These are phyloP conservation scores for Ophiognomonia clavigignenti-juglandacearum DNA, from an alignment of 2,329 filamentous ascomycete genomes.

Conservation along the genomic window DNA sequence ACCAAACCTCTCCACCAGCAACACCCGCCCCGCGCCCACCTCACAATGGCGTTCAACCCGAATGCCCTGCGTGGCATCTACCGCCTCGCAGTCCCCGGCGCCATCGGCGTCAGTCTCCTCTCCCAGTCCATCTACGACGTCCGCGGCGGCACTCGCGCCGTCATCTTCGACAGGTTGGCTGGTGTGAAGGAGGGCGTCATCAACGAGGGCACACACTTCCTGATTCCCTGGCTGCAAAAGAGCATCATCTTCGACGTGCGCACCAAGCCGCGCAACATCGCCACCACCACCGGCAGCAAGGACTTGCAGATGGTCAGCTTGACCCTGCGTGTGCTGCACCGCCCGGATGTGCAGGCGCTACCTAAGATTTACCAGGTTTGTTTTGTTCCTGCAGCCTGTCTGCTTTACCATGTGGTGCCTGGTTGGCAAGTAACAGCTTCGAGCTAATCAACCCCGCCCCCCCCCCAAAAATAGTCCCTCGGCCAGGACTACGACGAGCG, in stretches of 20 bases:
- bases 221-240: constrained; percentile 92
- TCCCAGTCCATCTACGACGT: constrained; percentile 94
- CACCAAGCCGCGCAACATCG: constrained; percentile 95
- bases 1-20: neutral
- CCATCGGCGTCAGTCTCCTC: constrained; percentile 61
- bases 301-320: constrained; percentile 99
- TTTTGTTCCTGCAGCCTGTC: too few relatives aligned
- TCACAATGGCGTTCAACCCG: constrained; percentile 40
- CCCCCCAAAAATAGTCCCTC: constrained; percentile 67
- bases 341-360: constrained; percentile 85
- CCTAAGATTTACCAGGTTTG: constrained; percentile 97
- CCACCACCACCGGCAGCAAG: constrained; percentile 96
- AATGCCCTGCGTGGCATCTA: constrained; percentile 39
- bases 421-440: neutral
- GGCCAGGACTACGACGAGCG: constrained; percentile 98
- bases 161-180: constrained; percentile 92
- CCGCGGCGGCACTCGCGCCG: constrained; percentile 85
- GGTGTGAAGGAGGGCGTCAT: constrained; percentile 91
- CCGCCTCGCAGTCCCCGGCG: constrained; percentile 67
- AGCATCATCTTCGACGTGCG: constrained; percentile 95
- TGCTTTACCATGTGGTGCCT: neutral
- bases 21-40: neutral
- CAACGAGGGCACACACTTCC: constrained; percentile 95
- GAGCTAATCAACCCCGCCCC: too few relatives aligned
- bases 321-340: constrained; percentile 90